Percentiles rank a stretch among this genome's conserved stretches.
Conservation (phyloP, 768 basidiomycete species). For the Pleurotus eryngii region DNA sequence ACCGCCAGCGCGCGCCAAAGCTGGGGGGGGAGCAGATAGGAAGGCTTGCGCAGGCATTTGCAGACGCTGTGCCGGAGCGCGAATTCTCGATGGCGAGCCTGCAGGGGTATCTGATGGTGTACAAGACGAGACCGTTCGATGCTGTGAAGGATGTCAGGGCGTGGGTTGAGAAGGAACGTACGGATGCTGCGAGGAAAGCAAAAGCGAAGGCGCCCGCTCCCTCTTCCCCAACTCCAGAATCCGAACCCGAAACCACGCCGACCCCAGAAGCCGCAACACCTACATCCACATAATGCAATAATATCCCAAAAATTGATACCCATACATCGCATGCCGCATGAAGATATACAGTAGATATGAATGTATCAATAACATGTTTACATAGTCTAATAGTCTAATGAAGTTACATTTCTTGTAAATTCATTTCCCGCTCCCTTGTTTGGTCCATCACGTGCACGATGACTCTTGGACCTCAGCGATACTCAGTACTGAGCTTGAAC, state of each 20-base stretch:
- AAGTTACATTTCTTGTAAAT: too few species aligned
- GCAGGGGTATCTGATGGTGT: slow-evolving; percentile 64
- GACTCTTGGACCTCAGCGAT: neutral
- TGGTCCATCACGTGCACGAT: too few species aligned
- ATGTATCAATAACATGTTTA: too few species aligned
- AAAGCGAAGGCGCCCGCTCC: neutral
- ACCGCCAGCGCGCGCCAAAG: slow-evolving; percentile 33
- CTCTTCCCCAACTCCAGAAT: neutral
- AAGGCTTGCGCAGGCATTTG: slow-evolving; percentile 54
- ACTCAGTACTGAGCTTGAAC: neutral
- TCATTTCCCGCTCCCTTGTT: too few species aligned
- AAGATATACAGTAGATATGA: too few species aligned
- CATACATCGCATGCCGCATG: too few species aligned
- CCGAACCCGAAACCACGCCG: slow-evolving; percentile 2
- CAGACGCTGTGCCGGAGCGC: slow-evolving; percentile 45
- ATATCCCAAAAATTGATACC: neutral
- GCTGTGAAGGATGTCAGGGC: slow-evolving; percentile 43
- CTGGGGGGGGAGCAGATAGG: slow-evolving; percentile 37
- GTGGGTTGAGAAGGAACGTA: slow-evolving; percentile 50
- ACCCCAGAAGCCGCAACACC: slow-evolving; percentile 17
- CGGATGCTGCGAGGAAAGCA: slow-evolving; percentile 9
- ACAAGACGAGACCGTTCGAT: slow-evolving; percentile 56
- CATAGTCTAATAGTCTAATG: too few species aligned
- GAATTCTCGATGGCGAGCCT: slow-evolving; percentile 48
- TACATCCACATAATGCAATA: slow-evolving; percentile 20